Percentiles rank a stretch among this genome's conserved stretches.
phyloP scores from a whole-genome alignment of 768 basidiomycete genomes.

The Lepiota subincarnata region DNA sequence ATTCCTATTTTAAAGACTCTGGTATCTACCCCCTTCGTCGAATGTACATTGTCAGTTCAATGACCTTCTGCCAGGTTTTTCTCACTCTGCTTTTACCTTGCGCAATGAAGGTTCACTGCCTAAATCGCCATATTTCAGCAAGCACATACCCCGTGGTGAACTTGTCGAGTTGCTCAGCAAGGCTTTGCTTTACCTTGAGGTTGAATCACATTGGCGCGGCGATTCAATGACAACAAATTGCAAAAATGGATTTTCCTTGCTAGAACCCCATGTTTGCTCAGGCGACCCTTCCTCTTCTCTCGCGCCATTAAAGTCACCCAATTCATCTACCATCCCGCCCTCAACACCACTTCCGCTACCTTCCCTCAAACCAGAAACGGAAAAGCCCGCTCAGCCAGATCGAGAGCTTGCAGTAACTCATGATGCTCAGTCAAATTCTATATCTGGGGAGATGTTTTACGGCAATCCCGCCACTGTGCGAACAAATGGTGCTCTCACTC shows the following conservation, averaged over 20 bases:
- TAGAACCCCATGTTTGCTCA: constrained; percentile 71
- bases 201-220: constrained; percentile 77
- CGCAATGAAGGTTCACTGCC: constrained; percentile 72
- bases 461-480: constrained; percentile 1
- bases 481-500: constrained; percentile 12
- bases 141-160: constrained; percentile 78
- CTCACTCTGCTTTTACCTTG: constrained; percentile 78
- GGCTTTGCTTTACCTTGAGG: constrained; percentile 76
- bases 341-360: not conserved
- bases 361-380: constrained; percentile 1
- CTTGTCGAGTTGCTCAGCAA: constrained; percentile 78
- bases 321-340: constrained; percentile 1
- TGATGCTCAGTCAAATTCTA: not conserved
- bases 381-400: not conserved
- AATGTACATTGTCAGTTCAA: not conserved
- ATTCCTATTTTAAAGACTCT: constrained; percentile 81
- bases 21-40: constrained; percentile 36
- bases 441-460: constrained; percentile 12
- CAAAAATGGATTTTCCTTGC: constrained; percentile 67
- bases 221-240: constrained; percentile 61
- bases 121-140: constrained; percentile 60
- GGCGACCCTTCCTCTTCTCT: constrained; percentile 35
- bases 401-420: constrained; percentile 1
- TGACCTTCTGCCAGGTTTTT: constrained; percentile 52
- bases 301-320: constrained; percentile 13